Conservation (phyloP, 371 early-diverging fungal species). For the Mortierella sp. region DNA sequence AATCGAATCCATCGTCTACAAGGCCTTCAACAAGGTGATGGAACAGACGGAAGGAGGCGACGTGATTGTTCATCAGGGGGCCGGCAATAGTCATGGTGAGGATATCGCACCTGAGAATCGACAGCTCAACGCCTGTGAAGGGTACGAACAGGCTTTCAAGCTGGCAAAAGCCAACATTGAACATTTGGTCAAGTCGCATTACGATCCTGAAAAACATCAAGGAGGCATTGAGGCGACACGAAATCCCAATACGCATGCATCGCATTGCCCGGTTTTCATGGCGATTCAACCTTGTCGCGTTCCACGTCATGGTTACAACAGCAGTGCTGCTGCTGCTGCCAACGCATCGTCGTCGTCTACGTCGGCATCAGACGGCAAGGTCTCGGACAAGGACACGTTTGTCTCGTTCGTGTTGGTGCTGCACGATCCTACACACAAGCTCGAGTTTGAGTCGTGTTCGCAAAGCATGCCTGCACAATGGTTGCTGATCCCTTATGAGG, state of each 20-base stretch:
- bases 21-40: conserved; percentile 73
- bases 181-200: conserved; percentile 62
- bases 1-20: conserved; percentile 68
- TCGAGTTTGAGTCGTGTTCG: conserved; percentile 67
- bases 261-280: conserved; percentile 72
- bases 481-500: conserved; percentile 72
- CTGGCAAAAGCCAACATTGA: conserved; percentile 69
- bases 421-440: conserved; percentile 69
- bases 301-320: conserved; percentile 39
- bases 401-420: conserved; percentile 64
- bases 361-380: conserved; percentile 13
- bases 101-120: conserved; percentile 52
- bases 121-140: conserved; percentile 71
- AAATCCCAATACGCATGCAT: conserved; percentile 60
- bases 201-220: conserved; percentile 38
- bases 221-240: neutral
- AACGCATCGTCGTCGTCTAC: no score
- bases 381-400: conserved; percentile 52
- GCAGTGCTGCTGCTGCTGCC: no score
- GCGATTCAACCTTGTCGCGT: conserved; percentile 70
- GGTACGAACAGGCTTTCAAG: conserved; percentile 64
- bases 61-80: conserved; percentile 67
- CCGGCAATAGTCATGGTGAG: conserved; percentile 53
- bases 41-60: conserved; percentile 76
- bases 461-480: conserved; percentile 68